phyloP scores from a whole-genome alignment of 371 early-diverging fungal genomes.

The Mortierella sp. region DNA sequence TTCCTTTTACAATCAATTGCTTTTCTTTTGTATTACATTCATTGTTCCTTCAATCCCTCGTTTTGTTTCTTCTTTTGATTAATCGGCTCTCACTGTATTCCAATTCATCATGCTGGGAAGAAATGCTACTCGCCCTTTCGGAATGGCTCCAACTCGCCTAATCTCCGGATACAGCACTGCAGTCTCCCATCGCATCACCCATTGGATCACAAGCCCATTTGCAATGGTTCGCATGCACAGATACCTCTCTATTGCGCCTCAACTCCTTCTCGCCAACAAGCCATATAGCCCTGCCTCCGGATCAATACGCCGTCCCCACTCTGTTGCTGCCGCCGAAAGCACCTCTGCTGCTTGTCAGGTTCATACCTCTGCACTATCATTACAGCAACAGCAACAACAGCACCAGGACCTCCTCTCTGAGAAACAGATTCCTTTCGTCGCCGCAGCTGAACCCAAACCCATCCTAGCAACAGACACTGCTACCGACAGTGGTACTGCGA shows the following conservation, averaged over 20 bases:
- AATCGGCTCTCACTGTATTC: too few species aligned
- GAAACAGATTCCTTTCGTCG: background rate
- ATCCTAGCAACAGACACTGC: background rate
- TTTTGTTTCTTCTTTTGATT: too few species aligned
- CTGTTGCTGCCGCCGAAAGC: background rate
- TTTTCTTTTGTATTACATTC: too few species aligned
- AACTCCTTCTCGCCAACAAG: slow-evolving; percentile 27
- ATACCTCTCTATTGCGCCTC: slow-evolving; percentile 36
- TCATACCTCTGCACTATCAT: slow-evolving; percentile 34
- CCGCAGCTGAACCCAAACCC: slow-evolving; percentile 4
- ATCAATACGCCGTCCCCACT: background rate
- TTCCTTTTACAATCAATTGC: too few species aligned
- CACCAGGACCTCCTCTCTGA: slow-evolving; percentile 10
- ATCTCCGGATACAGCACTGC: slow-evolving; percentile 28
- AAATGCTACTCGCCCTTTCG: slow-evolving; percentile 45
- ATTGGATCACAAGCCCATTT: slow-evolving; percentile 46
- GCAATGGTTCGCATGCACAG: slow-evolving; percentile 46
- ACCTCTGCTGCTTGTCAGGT: slow-evolving; percentile 2
- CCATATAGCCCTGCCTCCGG: background rate
- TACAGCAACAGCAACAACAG: slow-evolving; percentile 28
- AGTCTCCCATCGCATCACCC: slow-evolving; percentile 44
- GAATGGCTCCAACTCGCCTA: slow-evolving; percentile 46
- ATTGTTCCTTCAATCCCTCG: too few species aligned
- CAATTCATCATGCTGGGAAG: slow-evolving; percentile 36
- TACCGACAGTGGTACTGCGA: background rate